phyloP scores from a whole-genome alignment of 331 rosid species.

The Saraca asoca region DNA sequence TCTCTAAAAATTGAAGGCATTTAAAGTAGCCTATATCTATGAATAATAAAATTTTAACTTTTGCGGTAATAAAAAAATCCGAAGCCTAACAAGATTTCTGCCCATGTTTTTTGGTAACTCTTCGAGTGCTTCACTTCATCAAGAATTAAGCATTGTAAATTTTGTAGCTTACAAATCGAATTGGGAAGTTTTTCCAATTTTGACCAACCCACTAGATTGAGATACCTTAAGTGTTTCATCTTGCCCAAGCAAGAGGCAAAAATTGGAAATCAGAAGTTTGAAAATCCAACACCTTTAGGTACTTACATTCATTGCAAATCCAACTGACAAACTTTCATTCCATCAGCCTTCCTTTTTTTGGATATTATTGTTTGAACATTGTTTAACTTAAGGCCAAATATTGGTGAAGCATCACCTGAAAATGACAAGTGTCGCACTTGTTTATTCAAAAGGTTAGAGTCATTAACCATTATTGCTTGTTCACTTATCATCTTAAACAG shows the following conservation, averaged over 20 bases:
- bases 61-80: conserved; percentile 34
- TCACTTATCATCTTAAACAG: conserved; percentile 32
- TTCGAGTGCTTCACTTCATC: conserved; percentile 17
- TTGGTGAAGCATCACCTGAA: not conserved
- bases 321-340: conserved; percentile 15
- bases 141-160: conserved; percentile 32
- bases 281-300: conserved; percentile 36
- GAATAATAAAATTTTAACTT: conserved; percentile 3
- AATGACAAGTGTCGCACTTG: conserved; percentile 36
- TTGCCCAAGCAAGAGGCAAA: conserved; percentile 36
- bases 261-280: conserved; percentile 6
- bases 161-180: conserved; percentile 40
- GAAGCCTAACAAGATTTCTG: conserved; percentile 28
- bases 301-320: conserved; percentile 24
- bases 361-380: conserved; percentile 24
- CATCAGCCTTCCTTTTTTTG: conserved; percentile 12
- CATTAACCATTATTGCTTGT: not conserved
- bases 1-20: conserved; percentile 18
- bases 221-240: conserved; percentile 42
- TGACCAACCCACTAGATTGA: not conserved
- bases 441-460: not conserved
- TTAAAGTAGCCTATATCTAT: conserved; percentile 28
- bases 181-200: conserved; percentile 33
- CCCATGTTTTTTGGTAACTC: conserved; percentile 30
- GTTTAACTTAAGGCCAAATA: not conserved